A percentile compares a stretch with the other conserved stretches of the same genome.
These are phyloP conservation scores for Hymenoscyphus repandus DNA, from an alignment of 2,329 filamentous ascomycete genomes.

Conservation along the genomic window DNA sequence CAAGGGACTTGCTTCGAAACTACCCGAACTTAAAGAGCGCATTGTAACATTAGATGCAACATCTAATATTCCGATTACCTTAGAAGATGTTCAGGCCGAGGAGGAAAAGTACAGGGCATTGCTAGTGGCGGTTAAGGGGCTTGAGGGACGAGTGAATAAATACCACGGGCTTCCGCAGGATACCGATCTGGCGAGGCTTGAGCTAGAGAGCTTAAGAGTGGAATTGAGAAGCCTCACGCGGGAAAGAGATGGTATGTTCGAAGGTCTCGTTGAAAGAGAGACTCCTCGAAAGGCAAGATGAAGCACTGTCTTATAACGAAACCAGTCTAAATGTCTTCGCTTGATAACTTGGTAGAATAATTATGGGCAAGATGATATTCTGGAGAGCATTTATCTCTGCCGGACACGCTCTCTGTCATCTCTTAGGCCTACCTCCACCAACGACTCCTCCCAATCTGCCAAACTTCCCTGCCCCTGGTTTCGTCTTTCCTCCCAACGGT, in stretches of 20 bases:
- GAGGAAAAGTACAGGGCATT: slow-evolving; percentile 56
- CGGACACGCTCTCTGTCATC: slow-evolving; percentile 32
- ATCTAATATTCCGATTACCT: slow-evolving; percentile 33
- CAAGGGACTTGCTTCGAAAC: slow-evolving; percentile 59
- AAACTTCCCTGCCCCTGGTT: slow-evolving; percentile 62
- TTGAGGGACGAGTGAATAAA: slow-evolving; percentile 57
- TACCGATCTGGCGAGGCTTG: slow-evolving; percentile 59
- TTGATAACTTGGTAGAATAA: neutral
- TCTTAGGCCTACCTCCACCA: slow-evolving; percentile 45
- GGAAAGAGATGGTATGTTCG: slow-evolving; percentile 69
- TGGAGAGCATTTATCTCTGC: neutral
- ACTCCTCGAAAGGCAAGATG: slow-evolving; percentile 42
- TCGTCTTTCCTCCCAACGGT: slow-evolving; percentile 50
- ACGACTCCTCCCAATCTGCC: slow-evolving; percentile 68
- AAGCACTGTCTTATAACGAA: slow-evolving; percentile 11
- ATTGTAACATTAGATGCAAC: slow-evolving; percentile 36
- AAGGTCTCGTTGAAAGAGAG: slow-evolving; percentile 60
- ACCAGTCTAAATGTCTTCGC: neutral
- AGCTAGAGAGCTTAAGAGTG: slow-evolving; percentile 61
- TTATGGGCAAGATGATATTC: too few species aligned
- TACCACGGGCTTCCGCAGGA: slow-evolving; percentile 73
- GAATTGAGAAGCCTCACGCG: slow-evolving; percentile 58
- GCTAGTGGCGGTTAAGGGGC: slow-evolving; percentile 48
- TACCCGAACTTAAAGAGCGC: slow-evolving; percentile 61
- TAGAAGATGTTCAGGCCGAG: slow-evolving; percentile 54